Base-by-base conservation (phyloP, 164 flowering plant species). In the Cinnamomum micranthum region DNA sequence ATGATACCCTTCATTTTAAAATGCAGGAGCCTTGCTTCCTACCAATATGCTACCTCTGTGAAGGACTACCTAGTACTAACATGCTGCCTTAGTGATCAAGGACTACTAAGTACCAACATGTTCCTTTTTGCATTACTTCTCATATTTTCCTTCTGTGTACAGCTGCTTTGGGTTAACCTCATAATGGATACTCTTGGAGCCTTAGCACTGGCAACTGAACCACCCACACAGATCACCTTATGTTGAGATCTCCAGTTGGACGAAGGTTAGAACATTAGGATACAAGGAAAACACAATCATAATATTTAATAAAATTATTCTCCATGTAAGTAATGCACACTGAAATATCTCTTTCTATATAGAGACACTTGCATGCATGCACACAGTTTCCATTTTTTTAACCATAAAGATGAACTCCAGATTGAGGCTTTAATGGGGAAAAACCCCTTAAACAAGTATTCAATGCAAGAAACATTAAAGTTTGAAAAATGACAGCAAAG, bases 161-260 rank as follows among this genome's bases (percentile, higher is more conserved):
- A 95, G 97, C 97, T 95, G 83, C 93, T 95, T 6, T 95, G 99
- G 99, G 97, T 95, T 60, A 92, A 95, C 79, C 95, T 95, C 68
- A 93, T 95, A 73, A 93, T 93, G 98, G 98, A 95, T 80, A 95
- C 98, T 51, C 91, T 95, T 71, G 99, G 98, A 77, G 99, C 96
- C 31, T 87, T 93, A 77, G 99, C 99, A 4, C 81, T 95, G 82
- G 99, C 99, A 22, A 93, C 99, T 50, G 99, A 93, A 81, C 98
- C 97, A 69, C 99, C 98, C 12, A 92, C 12, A 92, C 98, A 1
- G 93, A 95, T 82, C 91, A 95, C 74, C 88, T 95, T 62, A 95
- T 95, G 99, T 80, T 81, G 27, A 84, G 98, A 79, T 47, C 86
- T 50, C 98, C 99, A 19, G 97, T 93, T 76, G 97, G 99, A 73